Conservation (phyloP, 257 asterid genomes). For the Leptodermis oblonga region DNA sequence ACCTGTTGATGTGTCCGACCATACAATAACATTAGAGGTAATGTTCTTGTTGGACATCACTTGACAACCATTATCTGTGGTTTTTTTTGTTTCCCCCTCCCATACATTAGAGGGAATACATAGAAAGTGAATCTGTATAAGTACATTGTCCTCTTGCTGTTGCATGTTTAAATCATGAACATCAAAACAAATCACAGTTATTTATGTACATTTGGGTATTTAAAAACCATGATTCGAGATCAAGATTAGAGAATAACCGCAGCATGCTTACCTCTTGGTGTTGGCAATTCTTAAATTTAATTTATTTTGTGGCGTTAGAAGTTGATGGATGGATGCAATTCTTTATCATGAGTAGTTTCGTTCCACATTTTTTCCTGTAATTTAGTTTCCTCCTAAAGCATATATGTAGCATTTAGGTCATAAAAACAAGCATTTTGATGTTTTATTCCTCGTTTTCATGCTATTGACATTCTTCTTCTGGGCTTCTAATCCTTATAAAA, state of each 20-base stretch:
- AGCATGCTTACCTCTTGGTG: background rate
- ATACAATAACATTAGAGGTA: conserved; percentile 82
- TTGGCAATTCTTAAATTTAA: background rate
- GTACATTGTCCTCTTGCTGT: no score
- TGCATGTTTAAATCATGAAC: background rate
- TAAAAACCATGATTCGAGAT: background rate
- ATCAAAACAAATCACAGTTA: background rate
- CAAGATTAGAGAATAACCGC: background rate
- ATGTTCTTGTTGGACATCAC: conserved; percentile 11
- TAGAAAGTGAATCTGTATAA: background rate
- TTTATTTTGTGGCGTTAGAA: background rate
- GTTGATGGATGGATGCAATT: background rate
- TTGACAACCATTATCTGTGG: background rate
- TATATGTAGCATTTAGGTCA: background rate
- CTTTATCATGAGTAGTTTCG: background rate
- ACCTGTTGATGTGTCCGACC: conserved; percentile 92
- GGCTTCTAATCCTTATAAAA: background rate
- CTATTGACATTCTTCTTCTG: background rate
- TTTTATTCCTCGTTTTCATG: background rate
- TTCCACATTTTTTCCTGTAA: background rate
- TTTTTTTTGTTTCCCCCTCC: background rate
- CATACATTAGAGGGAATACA: background rate
- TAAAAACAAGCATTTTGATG: background rate
- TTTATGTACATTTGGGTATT: background rate
- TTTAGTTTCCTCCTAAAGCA: background rate